Percentiles rank a stretch among this genome's conserved stretches.
Conservation (phyloP, 208 protist genomes). For the Crithidia bombi region DNA sequence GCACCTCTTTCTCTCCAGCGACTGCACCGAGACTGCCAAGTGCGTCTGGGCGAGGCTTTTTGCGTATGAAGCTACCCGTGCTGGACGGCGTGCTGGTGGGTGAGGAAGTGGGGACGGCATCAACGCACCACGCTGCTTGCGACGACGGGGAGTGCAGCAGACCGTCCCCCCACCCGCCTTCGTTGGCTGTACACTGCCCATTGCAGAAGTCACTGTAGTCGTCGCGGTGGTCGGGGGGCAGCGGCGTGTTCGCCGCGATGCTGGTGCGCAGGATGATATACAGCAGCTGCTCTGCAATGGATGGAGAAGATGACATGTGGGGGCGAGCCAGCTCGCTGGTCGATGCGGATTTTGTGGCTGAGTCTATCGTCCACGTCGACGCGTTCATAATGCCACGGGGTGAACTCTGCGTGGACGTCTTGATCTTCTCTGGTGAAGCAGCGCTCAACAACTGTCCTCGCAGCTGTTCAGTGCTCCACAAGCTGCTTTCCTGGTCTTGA, state of each 20-base stretch:
- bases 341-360: neutral
- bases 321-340: neutral
- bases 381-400: slow-evolving; percentile 18
- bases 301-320: neutral
- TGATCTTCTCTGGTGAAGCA: no score
- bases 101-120: neutral
- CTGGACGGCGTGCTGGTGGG: slow-evolving; percentile 13
- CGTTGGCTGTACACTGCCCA: neutral
- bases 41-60: slow-evolving; percentile 18
- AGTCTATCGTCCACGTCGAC: neutral
- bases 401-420: neutral
- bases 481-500: no score
- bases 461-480: no score
- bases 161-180: neutral
- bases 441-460: neutral
- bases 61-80: slow-evolving; percentile 10
- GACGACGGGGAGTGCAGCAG: neutral
- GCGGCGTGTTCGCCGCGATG: slow-evolving; percentile 39
- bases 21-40: neutral
- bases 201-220: no score
- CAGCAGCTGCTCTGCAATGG: slow-evolving; percentile 65
- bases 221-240: neutral
- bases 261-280: slow-evolving; percentile 86
- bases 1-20: neutral
- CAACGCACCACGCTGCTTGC: neutral